Evolutionary conservation across 2,329 filamentous ascomycete genomes (phyloP).

Genomic region (Aureobasidium namibiae): DNA sequence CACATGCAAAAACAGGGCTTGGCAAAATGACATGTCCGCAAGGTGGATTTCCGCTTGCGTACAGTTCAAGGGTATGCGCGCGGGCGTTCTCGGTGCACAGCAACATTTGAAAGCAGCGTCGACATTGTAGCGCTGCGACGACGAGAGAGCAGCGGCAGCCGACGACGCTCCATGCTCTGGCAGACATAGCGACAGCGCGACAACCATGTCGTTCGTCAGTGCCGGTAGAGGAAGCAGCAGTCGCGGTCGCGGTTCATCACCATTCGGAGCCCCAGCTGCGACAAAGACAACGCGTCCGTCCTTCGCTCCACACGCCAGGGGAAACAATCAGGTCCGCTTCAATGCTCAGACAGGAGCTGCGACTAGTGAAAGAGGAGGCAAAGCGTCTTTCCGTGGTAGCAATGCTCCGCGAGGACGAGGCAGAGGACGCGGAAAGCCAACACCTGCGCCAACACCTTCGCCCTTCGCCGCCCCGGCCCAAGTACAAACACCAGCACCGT

Average conservation of each 20-base stretch:
- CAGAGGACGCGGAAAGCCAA: slow-evolving; percentile 3
- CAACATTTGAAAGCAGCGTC: background rate
- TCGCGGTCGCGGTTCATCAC: slow-evolving; percentile 9
- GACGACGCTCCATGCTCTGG: slow-evolving; percentile 9
- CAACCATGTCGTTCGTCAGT: slow-evolving; percentile 16
- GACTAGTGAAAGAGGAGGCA: slow-evolving; percentile 5
- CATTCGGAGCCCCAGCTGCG: slow-evolving; percentile 4
- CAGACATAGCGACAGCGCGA: slow-evolving; percentile 7
- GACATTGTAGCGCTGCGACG: background rate
- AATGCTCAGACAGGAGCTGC: background rate
- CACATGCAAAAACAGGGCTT: background rate
- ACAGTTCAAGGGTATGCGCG: background rate
- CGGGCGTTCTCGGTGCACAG: background rate
- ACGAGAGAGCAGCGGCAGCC: background rate
- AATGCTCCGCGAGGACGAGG: background rate
- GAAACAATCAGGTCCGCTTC: slow-evolving; percentile 10
- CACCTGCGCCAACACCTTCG: slow-evolving; percentile 3
- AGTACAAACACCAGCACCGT: background rate
- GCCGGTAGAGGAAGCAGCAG: slow-evolving; percentile 12
- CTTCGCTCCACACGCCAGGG: slow-evolving; percentile 6
- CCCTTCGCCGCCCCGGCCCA: slow-evolving; percentile 1
- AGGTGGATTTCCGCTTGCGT: background rate
- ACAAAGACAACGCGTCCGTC: slow-evolving; percentile 4
- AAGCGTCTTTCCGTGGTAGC: background rate
- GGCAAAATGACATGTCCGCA: background rate